Base-by-base conservation (phyloP, 495 filamentous ascomycete genomes). In the Aspergillus egyptiacus region DNA sequence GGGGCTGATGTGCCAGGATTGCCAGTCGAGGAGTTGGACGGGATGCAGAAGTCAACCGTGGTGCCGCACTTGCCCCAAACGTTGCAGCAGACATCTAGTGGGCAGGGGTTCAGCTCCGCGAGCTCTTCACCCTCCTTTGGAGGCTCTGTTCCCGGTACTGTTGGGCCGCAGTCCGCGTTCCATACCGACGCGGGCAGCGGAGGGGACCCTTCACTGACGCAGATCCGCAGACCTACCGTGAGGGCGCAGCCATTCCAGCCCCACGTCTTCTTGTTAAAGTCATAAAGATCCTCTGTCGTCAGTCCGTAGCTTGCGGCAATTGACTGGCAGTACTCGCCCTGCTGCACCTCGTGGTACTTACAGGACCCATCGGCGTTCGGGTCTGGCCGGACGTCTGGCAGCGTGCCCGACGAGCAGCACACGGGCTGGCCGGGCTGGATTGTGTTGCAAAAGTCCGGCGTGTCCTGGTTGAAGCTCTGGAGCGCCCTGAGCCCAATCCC, bases 241-340 rank as follows among this genome's bases (percentile, higher is more conserved):
- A 79, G 52, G 7, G 46, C 39, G 53, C 77, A 80, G 30, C 70
- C 72, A 15, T 35, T 53, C 72, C 73, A 79, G 23, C 63, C 75
- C 73, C 74, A 79, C 4, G 53, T 69, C 11, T 60, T 43, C 17
- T 57, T 57, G 58, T 72, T 72, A 55, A 59, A 65, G 8, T 46
- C 51, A n/a, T 62, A 46, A 5, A 72, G 32, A 3, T 70, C 58
- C 11, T 45, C 38, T 2, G 43, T 43, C 17, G 65, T 65, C 3
- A 78, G 19, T 22, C 57, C 35, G 35, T 38, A 31, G 28, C 28
- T 31, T 6, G 28, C 28, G 28, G 28, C 28, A 31, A 31, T 31
- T 13, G 28, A 10, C 28, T 31, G 28, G 28, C 28, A 31, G 28
- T 10, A 10, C n/a, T 31, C 28, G 28, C n/a, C 28, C 28, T 31